These are phyloP conservation scores for Pythium insidiosum DNA, from an alignment of 352 stramenopile genomes.

Conservation along the genomic window DNA sequence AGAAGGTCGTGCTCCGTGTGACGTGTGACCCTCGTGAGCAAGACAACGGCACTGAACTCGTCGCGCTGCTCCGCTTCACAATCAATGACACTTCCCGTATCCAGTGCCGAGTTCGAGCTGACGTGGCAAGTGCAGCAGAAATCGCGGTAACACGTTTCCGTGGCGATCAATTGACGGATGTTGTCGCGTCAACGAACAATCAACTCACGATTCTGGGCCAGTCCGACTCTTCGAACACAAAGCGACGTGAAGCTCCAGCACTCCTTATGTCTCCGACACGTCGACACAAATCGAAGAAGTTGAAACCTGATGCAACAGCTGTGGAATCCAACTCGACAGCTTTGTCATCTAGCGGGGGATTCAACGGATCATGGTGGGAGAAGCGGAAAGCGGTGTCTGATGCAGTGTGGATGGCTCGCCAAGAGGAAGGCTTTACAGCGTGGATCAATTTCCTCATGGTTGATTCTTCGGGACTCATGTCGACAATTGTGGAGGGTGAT, in stretches of 20 bases:
- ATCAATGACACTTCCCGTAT: constrained; percentile 57
- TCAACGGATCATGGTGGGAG: constrained; percentile 61
- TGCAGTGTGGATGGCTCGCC: constrained; percentile 74
- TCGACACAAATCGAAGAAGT: constrained; percentile 11
- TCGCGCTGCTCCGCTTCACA: constrained; percentile 41
- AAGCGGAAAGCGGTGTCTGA: constrained; percentile 61
- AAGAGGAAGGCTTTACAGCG: constrained; percentile 75
- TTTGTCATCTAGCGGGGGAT: constrained; percentile 12
- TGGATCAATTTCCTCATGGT: constrained; percentile 86
- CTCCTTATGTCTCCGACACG: constrained; percentile 10
- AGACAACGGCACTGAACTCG: constrained; percentile 33
- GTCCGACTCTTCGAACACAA: not conserved
- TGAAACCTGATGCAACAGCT: constrained; percentile 2
- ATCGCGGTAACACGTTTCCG: not conserved
- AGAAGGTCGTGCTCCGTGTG: constrained; percentile 43
- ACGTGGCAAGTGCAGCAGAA: not conserved
- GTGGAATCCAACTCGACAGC: constrained; percentile 4
- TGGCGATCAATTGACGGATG: constrained; percentile 4
- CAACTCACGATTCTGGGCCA: not conserved
- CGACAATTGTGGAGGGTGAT: constrained; percentile 19
- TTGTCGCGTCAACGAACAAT: not conserved
- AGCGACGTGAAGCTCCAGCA: constrained; percentile 7
- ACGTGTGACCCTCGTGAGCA: constrained; percentile 42
- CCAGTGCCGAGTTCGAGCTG: constrained; percentile 35
- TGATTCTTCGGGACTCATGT: constrained; percentile 38